A percentile compares a stretch with the other conserved stretches of the same genome.
phyloP scores from a whole-genome alignment of 768 basidiomycete species.

The Termitomyces heimii region DNA sequence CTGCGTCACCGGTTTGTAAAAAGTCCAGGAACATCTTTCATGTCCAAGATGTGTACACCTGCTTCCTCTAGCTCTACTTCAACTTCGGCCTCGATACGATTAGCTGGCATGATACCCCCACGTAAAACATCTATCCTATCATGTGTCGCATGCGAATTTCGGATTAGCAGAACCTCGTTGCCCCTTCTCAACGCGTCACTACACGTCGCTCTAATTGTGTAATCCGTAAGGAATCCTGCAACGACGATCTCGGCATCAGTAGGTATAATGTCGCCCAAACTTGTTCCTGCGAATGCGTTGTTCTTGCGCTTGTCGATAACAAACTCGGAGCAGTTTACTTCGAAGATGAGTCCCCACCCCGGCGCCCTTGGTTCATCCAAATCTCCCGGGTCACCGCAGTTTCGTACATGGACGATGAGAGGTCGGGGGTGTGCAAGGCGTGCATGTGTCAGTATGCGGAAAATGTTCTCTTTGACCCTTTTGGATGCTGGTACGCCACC shows the following conservation, averaged over 20 bases:
- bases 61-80: constrained; percentile 67
- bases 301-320: constrained; percentile 65
- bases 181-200: constrained; percentile 55
- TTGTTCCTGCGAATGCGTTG: constrained; percentile 63
- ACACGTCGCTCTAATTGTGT: constrained; percentile 55
- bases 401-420: constrained; percentile 63
- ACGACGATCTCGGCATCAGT: constrained; percentile 56
- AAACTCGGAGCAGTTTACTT: constrained; percentile 42
- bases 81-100: constrained; percentile 49
- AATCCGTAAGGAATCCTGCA: constrained; percentile 65
- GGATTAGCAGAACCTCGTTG: constrained; percentile 59
- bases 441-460: constrained; percentile 41
- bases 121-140: constrained; percentile 59
- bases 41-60: constrained; percentile 58
- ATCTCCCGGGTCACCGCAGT: constrained; percentile 55
- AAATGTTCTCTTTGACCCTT: constrained; percentile 41
- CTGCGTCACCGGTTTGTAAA: constrained; percentile 45
- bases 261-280: constrained; percentile 42
- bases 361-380: constrained; percentile 48
- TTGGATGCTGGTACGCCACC: constrained; percentile 43
- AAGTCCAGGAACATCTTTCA: constrained; percentile 56
- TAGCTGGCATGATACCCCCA: constrained; percentile 47
- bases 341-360: constrained; percentile 60
- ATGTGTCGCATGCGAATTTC: constrained; percentile 62
- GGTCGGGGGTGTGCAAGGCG: constrained; percentile 42